These are phyloP conservation scores for Aspergillus floridensis DNA, from an alignment of 2,329 filamentous ascomycete species.

Conservation along the genomic window DNA sequence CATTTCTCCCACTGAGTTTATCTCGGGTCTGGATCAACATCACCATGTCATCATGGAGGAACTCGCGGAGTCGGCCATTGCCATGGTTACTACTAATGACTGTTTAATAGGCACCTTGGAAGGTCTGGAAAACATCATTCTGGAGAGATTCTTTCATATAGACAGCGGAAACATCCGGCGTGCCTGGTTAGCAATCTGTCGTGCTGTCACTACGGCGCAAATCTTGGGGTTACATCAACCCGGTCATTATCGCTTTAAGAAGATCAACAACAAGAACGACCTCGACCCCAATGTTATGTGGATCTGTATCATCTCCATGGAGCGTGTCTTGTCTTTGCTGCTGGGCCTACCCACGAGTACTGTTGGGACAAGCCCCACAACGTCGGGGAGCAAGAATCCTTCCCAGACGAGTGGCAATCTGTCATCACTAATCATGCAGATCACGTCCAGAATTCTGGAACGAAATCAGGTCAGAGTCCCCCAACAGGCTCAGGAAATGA, in stretches of 20 bases:
- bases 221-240: conserved; percentile 42
- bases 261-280: not conserved
- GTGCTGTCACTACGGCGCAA: conserved; percentile 43
- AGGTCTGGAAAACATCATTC: conserved; percentile 43
- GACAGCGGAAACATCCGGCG: conserved; percentile 43
- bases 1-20: conserved; percentile 31
- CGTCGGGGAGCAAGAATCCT: conserved; percentile 5
- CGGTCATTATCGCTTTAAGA: conserved; percentile 10
- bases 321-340: conserved; percentile 42
- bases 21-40: conserved; percentile 1
- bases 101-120: conserved; percentile 40
- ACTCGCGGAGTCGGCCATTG: conserved; percentile 30
- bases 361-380: conserved; percentile 47
- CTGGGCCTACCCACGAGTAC: conserved; percentile 47
- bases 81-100: conserved; percentile 39
- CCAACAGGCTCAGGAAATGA: conserved; percentile 50
- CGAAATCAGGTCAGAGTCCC: not conserved
- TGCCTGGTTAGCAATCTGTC: conserved; percentile 39
- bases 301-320: conserved; percentile 39
- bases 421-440: conserved; percentile 36
- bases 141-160: conserved; percentile 41
- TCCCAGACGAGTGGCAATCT: conserved; percentile 47
- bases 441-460: conserved; percentile 34
- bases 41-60: conserved; percentile 29
- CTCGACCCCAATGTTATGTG: conserved; percentile 31